These are phyloP conservation scores for Mycogone perniciosa DNA, from an alignment of 2,329 filamentous ascomycete genomes.

Conservation along the genomic window DNA sequence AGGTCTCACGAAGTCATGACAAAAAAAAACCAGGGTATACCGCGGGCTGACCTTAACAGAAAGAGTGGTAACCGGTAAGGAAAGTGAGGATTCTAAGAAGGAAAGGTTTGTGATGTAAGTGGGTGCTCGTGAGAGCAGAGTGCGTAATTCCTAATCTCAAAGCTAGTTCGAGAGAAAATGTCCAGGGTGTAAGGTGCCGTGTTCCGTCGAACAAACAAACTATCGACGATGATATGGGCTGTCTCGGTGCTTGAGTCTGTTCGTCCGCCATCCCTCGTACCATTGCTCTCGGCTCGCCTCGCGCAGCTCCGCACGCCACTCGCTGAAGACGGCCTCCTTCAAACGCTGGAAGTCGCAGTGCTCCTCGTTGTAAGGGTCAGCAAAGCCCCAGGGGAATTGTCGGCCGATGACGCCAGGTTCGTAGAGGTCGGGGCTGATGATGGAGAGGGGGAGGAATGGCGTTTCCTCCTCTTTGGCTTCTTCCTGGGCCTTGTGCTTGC, in stretches of 20 bases:
- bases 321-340: slow-evolving; percentile 85
- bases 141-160: no score
- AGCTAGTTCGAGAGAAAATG: background rate
- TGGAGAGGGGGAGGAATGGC: slow-evolving; percentile 79
- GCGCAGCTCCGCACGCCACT: slow-evolving; percentile 87
- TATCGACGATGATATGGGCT: slow-evolving; percentile 32
- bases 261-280: slow-evolving; percentile 93
- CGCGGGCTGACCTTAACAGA: background rate
- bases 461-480: slow-evolving; percentile 42
- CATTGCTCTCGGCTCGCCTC: slow-evolving; percentile 86
- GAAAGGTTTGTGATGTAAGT: slow-evolving; percentile 1
- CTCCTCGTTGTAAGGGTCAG: slow-evolving; percentile 81
- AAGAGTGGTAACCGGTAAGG: background rate
- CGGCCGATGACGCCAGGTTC: slow-evolving; percentile 74
- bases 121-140: no score
- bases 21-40: background rate
- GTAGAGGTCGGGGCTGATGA: slow-evolving; percentile 90
- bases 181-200: background rate
- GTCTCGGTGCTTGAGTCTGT: slow-evolving; percentile 52
- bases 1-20: background rate
- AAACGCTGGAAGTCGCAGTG: slow-evolving; percentile 93
- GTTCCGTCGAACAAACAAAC: slow-evolving; percentile 8
- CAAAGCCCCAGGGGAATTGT: slow-evolving; percentile 94
- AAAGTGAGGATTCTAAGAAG: slow-evolving; percentile 9
- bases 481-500: slow-evolving; percentile 41